Evolutionary conservation across 768 basidiomycete species (phyloP).

Genomic region (Leccinum rimulosum): DNA sequence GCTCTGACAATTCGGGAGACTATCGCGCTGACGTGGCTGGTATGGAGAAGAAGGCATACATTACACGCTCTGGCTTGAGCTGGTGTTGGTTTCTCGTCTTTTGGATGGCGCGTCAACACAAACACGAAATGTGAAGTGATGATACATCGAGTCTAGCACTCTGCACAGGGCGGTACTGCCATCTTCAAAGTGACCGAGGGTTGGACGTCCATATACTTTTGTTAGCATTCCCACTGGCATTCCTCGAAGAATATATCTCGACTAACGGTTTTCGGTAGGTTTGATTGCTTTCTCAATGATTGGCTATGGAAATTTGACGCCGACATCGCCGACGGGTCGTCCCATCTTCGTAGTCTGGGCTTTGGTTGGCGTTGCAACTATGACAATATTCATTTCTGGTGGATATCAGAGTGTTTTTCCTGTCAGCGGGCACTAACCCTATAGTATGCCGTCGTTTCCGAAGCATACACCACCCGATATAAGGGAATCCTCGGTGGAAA

Average conservation of each 20-base stretch:
- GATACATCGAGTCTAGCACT: neutral
- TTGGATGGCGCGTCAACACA: constrained; percentile 56
- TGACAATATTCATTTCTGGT: constrained; percentile 77
- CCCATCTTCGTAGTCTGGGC: constrained; percentile 81
- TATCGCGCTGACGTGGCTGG: constrained; percentile 19
- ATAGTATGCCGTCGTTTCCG: constrained; percentile 54
- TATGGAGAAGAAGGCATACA: constrained; percentile 57
- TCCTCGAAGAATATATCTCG: neutral
- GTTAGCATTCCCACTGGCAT: constrained; percentile 36
- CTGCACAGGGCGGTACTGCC: constrained; percentile 54
- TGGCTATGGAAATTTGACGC: constrained; percentile 67
- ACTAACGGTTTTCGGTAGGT: constrained; percentile 38
- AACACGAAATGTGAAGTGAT: neutral
- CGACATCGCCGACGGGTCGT: constrained; percentile 64
- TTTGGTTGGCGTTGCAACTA: constrained; percentile 67
- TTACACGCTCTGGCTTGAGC: constrained; percentile 53
- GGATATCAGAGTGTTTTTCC: constrained; percentile 11
- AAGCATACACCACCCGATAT: constrained; percentile 66
- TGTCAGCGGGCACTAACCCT: neutral
- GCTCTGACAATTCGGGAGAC: constrained; percentile 10
- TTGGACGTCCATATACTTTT: constrained; percentile 74
- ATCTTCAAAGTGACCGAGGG: constrained; percentile 69
- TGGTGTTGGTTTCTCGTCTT: constrained; percentile 67
- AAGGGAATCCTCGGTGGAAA: constrained; percentile 50
- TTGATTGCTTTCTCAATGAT: constrained; percentile 73